Conservation (phyloP, 805 yeast genomes). For the Candida silvatica region DNA sequence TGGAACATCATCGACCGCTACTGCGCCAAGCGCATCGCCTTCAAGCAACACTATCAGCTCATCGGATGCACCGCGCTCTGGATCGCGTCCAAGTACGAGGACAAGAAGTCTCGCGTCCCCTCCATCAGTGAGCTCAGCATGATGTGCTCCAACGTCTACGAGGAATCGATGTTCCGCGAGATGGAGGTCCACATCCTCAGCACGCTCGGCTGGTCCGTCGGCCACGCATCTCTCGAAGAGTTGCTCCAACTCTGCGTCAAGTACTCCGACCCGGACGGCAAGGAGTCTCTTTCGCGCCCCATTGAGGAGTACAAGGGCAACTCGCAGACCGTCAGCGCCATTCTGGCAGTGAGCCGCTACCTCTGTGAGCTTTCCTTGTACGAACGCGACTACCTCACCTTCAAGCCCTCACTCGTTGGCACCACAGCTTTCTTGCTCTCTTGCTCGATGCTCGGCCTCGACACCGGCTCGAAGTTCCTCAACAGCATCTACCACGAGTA, state of each 20-base stretch:
- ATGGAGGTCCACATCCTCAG: conserved; percentile 37
- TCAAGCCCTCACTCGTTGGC: conserved; percentile 37
- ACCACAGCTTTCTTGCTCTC: conserved; percentile 45
- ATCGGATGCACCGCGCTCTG: conserved; percentile 89
- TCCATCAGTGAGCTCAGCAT: conserved; percentile 42
- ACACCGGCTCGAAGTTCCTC: conserved; percentile 31
- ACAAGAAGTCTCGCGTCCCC: conserved; percentile 50
- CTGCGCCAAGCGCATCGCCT: conserved; percentile 78
- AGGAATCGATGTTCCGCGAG: conserved; percentile 35
- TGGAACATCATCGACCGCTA: conserved; percentile 82
- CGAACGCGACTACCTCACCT: conserved; percentile 34
- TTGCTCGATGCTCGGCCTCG: conserved; percentile 41
- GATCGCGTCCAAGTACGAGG: conserved; percentile 80
- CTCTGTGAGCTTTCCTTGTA: conserved; percentile 47
- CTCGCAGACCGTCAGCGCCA: conserved; percentile 37
- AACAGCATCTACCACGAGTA: conserved; percentile 14
- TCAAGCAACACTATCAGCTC: conserved; percentile 79
- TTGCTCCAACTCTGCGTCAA: conserved; percentile 33
- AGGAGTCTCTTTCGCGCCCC: conserved; percentile 19
- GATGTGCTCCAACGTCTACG: conserved; percentile 54
- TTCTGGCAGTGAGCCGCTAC: conserved; percentile 45
- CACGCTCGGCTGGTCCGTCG: conserved; percentile 32
- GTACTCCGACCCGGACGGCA: conserved; percentile 25
- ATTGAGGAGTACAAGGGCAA: conserved; percentile 20
- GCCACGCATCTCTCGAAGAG: conserved; percentile 44